Evolutionary conservation across 306 rosid species (phyloP).

Genomic region (Abrus precatorius): DNA sequence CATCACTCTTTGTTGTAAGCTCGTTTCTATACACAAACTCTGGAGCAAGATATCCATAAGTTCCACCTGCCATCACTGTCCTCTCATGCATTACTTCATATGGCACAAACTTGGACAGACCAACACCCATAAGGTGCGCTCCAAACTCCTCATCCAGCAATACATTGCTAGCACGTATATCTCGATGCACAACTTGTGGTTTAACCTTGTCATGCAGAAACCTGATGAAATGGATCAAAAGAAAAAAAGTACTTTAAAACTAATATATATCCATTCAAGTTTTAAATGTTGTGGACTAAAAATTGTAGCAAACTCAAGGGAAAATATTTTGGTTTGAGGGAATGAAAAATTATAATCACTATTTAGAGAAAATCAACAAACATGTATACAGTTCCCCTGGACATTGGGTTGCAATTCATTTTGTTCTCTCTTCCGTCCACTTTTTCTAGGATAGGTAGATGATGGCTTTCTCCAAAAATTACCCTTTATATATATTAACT

Average conservation of each 20-base stretch:
- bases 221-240: constrained; percentile 55
- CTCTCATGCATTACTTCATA: constrained; percentile 96
- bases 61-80: constrained; percentile 98
- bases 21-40: constrained; percentile 93
- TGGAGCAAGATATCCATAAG: constrained; percentile 96
- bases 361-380: constrained; percentile 24
- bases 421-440: neutral
- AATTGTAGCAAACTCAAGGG: constrained; percentile 7
- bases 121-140: constrained; percentile 95
- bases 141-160: constrained; percentile 97
- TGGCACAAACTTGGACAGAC: constrained; percentile 91
- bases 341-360: constrained; percentile 27
- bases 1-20: constrained; percentile 95
- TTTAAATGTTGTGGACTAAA: constrained; percentile 19
- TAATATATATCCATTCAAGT: constrained; percentile 32
- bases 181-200: constrained; percentile 98
- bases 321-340: constrained; percentile 5
- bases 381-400: neutral
- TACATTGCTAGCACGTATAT: constrained; percentile 92
- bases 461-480: constrained; percentile 1
- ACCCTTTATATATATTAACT: neutral
- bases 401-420: neutral
- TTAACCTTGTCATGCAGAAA: constrained; percentile 98
- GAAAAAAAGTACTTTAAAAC: neutral
- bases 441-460: constrained; percentile 16